Base-by-base conservation (phyloP, 2,329 filamentous ascomycete species). In the Verticillium dahliae region DNA sequence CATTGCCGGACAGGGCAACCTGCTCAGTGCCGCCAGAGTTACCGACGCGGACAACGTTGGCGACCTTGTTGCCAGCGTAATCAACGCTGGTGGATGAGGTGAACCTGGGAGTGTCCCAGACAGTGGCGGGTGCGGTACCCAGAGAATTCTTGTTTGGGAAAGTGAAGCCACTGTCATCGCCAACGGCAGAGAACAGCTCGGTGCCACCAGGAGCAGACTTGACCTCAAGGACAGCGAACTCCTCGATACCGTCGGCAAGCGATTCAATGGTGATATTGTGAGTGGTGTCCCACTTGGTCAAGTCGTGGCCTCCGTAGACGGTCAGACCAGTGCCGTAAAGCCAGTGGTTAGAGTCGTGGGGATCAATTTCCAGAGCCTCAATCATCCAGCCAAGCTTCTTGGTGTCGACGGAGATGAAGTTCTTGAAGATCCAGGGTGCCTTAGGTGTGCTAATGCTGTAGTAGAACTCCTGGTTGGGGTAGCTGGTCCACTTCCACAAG, bases 381-480 rank as follows among this genome's bases (percentile, higher is more conserved):
- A 86, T 82, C 84, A 86, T 86, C 83, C 84, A 86, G 1, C 84
- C 84, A 3, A 86, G 70, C 35, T 75, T 75, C 71, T 84, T 82
- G 14, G 73, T 76, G 60, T 82, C 80, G 4, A 70, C 68, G 1
- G 78, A 75, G 14, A 82, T 69, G 60, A 81, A 81, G 22, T 78
- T 74, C 22, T 78, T 75, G 65, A 80, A 75, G 61, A 85, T 78
- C 82, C 83, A 85, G 0, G 83, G 83, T 0, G 82, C 82, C 39
- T 58, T 58, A 27, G 57, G 38, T 14, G 57, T 54, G 45, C 58
- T 39, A 18, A 60, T 38, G 34, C 58, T 13, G 50, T 60, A 60
- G 58, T 55, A 60, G 18, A 38, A 38, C 61, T 82, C 80, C 6
- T 69, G 68, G 3, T 78, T 75, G 15, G 81, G 70, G 60, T 81